phyloP scores from a whole-genome alignment of 148 eudicot genomes.

The Nepenthes gracilis region DNA sequence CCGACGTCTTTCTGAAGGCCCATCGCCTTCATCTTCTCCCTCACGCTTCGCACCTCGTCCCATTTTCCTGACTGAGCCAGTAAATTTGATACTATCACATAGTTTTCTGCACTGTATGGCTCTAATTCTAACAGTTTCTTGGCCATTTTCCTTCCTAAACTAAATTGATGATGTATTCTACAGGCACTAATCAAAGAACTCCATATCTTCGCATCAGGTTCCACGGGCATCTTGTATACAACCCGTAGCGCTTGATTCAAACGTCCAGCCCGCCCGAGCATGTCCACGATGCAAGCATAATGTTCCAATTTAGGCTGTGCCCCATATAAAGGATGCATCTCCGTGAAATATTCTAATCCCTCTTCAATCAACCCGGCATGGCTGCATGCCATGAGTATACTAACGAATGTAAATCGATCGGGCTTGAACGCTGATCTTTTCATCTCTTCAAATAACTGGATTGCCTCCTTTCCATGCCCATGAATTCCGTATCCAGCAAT shows the following conservation, averaged over 20 bases:
- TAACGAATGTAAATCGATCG: slow-evolving; percentile 34
- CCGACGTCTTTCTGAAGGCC: slow-evolving; percentile 42
- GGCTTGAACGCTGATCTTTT: slow-evolving; percentile 30
- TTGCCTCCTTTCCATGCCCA: slow-evolving; percentile 41
- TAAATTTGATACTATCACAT: slow-evolving; percentile 42
- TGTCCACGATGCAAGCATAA: slow-evolving; percentile 61
- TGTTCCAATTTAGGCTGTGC: slow-evolving; percentile 49
- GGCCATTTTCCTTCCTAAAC: slow-evolving; percentile 39
- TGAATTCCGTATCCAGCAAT: slow-evolving; percentile 62
- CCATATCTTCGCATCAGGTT: slow-evolving; percentile 55
- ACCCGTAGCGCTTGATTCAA: slow-evolving; percentile 41
- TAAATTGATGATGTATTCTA: slow-evolving; percentile 23
- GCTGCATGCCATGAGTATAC: slow-evolving; percentile 39
- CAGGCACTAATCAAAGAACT: slow-evolving; percentile 50
- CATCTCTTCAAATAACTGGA: slow-evolving; percentile 38
- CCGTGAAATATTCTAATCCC: slow-evolving; percentile 35
- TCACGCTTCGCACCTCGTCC: slow-evolving; percentile 39
- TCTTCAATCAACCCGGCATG: slow-evolving; percentile 46
- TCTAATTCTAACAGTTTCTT: slow-evolving; percentile 30
- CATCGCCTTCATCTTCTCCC: slow-evolving; percentile 34
- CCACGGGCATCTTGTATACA: slow-evolving; percentile 33
- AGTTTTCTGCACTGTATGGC: slow-evolving; percentile 36
- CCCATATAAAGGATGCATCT: slow-evolving; percentile 37
- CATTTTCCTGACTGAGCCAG: slow-evolving; percentile 48
- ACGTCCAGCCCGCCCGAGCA: slow-evolving; percentile 55